Base-by-base conservation (phyloP, 2,329 filamentous ascomycete species). In the Cladosporium austrohemisphaericum region DNA sequence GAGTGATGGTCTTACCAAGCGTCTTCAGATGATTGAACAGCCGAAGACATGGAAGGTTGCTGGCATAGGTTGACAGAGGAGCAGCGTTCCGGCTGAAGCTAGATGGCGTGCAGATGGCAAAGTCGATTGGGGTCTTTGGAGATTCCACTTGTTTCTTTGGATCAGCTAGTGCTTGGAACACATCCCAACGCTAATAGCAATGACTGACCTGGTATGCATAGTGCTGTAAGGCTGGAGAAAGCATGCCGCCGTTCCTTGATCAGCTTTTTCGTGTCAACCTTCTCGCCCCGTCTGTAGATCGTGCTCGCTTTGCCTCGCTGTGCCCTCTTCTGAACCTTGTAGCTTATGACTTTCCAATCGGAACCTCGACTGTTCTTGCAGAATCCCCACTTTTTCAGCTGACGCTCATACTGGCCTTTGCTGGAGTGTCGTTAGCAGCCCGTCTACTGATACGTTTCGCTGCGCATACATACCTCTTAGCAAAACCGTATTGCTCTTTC, bases 31-130 rank as follows among this genome's bases (percentile, higher is more conserved):
- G 25, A 9, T 41, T 14, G 14, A 41, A 41, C 25, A 41, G 19
- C 25, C 19, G 23, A 5, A 41, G 38, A 41, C 38, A 29, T n/a
- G 38, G 38, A 4, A 41, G 38, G 31, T 41, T 41, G 38, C 31
- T 31, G 26, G 20, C 19, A 28, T 41, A 31, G n/a, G n/a, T n/a
- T n/a, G n/a, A n/a, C 3, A 10, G 11, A 19, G 23, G n/a, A 11
- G 38, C 4, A 28, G 16, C 10, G 23, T 29, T 14, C 18, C 9
- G 16, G 38, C 38, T 13, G 23, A 41, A 41, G 38, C 38, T 13
- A 14, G 31, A 41, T n/a, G 35, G 35, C n/a, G 35, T 37, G 23
- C 35, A 37, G 19, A 37, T 20, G 18, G n/a, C 18, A 20, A 37
- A 37, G 9, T n/a, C 35, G 22, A 22, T 8, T 5, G 35, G 35